Evolutionary conservation across 257 asterid genomes (phyloP), one percentile per base, ranked within the genome.

Genomic region (Ajuga chamaepitys): DNA sequence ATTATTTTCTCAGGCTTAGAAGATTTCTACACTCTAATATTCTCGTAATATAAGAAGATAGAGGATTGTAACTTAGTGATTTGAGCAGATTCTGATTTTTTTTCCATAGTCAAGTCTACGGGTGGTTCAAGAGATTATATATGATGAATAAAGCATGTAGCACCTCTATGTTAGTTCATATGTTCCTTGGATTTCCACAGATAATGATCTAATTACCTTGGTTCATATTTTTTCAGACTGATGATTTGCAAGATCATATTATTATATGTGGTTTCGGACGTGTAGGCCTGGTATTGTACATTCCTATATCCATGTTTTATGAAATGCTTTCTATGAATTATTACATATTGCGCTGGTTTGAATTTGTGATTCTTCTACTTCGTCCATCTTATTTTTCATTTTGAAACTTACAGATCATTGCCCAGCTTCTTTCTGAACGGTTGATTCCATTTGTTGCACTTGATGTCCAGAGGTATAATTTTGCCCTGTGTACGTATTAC

Each of bases 361-460:
- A 54, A 38, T 25, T 24, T 52, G 5, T 70, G 52, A 18, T 35
- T 59, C 62, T 61, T 1, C 61, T 18, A 1, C 1, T 47, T 26
- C 56, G 20, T 41, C 26, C 16, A 30, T 53, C 67, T 71, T 63
- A 66, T 4, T 53, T 58, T 57, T 70, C 44, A 44, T 67, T 38
- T 64, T 70, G 26, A 50, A 74, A 48, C 30, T 25, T 70, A 47
- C 95, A 94, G 99, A 94, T 94, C 64, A 94, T 94, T 61, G 99
- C 99, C 59, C 99, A 94, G 78, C 99, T 94, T 85, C 98, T 94
- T 73, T 94, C 99, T n/a, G 99, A 94, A 78, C 82, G 99, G 60
- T 75, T 94, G 73, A 94, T 94, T 74, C 99, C 99, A 26, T 94
- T 94, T 83, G 99, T 94, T 67, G 99, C 99, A 7, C 98, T 94